Evolutionary conservation across 2,329 filamentous ascomycete species (phyloP).

Genomic region (Hypomyces perniciosus): DNA sequence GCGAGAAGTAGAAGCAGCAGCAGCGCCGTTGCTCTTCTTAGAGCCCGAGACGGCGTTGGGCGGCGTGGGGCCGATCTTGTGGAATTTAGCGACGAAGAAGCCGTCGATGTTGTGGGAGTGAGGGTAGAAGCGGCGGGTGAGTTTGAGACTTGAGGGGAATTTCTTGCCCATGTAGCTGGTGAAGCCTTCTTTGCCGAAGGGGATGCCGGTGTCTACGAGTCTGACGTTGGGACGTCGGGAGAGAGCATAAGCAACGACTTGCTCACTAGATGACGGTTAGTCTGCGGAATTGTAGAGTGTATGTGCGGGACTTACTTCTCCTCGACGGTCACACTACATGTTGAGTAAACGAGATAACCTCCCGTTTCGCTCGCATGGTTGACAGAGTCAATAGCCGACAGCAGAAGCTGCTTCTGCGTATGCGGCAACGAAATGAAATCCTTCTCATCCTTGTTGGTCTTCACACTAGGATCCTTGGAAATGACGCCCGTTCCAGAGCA

Average conservation of each 20-base stretch:
- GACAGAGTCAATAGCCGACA: conserved; percentile 90
- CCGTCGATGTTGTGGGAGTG: conserved; percentile 94
- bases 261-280: conserved; percentile 43
- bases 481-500: conserved; percentile 98
- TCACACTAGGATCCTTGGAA: conserved; percentile 91
- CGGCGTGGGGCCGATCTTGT: conserved; percentile 79
- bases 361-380: conserved; percentile 89
- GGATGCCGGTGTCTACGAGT: conserved; percentile 83
- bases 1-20: conserved; percentile 3
- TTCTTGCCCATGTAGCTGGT: conserved; percentile 84
- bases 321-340: conserved; percentile 89
- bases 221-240: conserved; percentile 88
- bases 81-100: conserved; percentile 97
- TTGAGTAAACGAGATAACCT: conserved; percentile 94
- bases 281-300: background rate
- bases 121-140: conserved; percentile 82
- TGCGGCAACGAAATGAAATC: conserved; percentile 94
- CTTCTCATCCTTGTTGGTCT: conserved; percentile 95
- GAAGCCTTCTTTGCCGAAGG: conserved; percentile 91
- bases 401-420: conserved; percentile 86
- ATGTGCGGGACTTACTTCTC: conserved; percentile 45
- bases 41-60: conserved; percentile 38
- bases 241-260: conserved; percentile 89
- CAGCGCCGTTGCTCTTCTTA: conserved; percentile 20
- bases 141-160: conserved; percentile 78